phyloP scores from a whole-genome alignment of 2,329 filamentous ascomycete species.

The Tolypocladium tundrense region DNA sequence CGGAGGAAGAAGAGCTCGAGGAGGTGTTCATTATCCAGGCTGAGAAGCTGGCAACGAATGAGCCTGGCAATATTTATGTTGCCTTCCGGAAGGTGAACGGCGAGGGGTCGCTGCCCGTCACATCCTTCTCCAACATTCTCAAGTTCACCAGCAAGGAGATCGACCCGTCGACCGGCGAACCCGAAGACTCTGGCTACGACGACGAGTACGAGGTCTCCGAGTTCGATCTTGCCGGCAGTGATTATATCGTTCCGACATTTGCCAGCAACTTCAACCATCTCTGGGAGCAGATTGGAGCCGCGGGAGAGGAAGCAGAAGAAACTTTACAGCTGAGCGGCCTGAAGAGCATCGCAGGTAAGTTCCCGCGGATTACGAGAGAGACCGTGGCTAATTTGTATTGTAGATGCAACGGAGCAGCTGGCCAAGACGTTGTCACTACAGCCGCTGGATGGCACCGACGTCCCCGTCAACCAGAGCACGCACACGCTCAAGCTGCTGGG shows the following conservation, averaged over 20 bases:
- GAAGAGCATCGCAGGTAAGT: conserved; percentile 85
- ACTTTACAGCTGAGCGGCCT: conserved; percentile 79
- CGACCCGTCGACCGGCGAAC: conserved; percentile 84
- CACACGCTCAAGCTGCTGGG: conserved; percentile 94
- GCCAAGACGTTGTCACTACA: conserved; percentile 81
- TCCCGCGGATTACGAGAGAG: background rate
- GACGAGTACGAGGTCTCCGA: conserved; percentile 97
- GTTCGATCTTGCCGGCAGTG: conserved; percentile 79
- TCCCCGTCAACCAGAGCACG: conserved; percentile 77
- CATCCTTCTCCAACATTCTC: conserved; percentile 81
- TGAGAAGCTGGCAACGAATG: conserved; percentile 69
- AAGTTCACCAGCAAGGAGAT: conserved; percentile 99
- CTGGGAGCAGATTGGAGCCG: conserved; percentile 87
- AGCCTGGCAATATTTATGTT: conserved; percentile 89
- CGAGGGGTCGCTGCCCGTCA: conserved; percentile 64
- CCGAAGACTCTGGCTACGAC: conserved; percentile 86
- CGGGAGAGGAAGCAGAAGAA: conserved; percentile 82
- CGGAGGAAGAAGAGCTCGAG: conserved; percentile 72
- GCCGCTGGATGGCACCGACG: conserved; percentile 86
- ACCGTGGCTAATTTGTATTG: conserved; percentile 12
- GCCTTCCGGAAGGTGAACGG: conserved; percentile 79
- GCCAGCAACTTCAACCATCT: conserved; percentile 91
- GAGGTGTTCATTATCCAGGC: conserved; percentile 93
- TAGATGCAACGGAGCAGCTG: conserved; percentile 88
- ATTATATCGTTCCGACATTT: conserved; percentile 90